Conservation (phyloP, 306 rosid genomes). For the Prosopis cineraria region DNA sequence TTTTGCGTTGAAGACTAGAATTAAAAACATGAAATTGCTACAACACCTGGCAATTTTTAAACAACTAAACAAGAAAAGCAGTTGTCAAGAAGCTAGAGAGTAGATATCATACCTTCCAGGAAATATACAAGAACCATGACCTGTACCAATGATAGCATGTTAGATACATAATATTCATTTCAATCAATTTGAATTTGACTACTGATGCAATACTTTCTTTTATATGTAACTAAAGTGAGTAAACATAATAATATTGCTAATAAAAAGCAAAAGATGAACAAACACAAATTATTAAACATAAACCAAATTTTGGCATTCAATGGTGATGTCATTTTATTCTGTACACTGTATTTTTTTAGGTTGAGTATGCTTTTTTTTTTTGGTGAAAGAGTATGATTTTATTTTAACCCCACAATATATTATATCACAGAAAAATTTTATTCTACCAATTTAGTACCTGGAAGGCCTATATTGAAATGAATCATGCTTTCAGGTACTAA, state of each 20-base stretch:
- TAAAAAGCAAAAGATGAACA: too few species aligned
- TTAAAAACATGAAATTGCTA: background rate
- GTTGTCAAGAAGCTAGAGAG: background rate
- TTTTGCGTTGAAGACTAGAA: background rate
- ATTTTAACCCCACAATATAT: too few species aligned
- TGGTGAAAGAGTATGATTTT: too few species aligned
- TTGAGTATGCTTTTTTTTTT: too few species aligned
- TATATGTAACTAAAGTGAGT: conserved; percentile 1
- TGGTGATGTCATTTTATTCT: too few species aligned
- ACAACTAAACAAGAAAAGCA: background rate
- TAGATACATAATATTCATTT: conserved; percentile 31
- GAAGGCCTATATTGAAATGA: too few species aligned
- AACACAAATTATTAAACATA: too few species aligned
- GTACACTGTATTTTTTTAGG: too few species aligned
- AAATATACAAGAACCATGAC: conserved; percentile 76
- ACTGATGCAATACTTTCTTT: background rate
- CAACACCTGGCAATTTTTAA: background rate
- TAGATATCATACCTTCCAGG: conserved; percentile 87
- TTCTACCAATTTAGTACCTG: background rate
- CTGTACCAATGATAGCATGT: conserved; percentile 44
- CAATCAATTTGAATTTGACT: conserved; percentile 1
- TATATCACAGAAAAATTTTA: too few species aligned
- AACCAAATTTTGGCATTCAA: too few species aligned
- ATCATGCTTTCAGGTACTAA: too few species aligned
- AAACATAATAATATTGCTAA: too few species aligned